These are phyloP conservation scores for Iris macrosiphon DNA, from an alignment of 106 monocot species.

Conservation along the genomic window DNA sequence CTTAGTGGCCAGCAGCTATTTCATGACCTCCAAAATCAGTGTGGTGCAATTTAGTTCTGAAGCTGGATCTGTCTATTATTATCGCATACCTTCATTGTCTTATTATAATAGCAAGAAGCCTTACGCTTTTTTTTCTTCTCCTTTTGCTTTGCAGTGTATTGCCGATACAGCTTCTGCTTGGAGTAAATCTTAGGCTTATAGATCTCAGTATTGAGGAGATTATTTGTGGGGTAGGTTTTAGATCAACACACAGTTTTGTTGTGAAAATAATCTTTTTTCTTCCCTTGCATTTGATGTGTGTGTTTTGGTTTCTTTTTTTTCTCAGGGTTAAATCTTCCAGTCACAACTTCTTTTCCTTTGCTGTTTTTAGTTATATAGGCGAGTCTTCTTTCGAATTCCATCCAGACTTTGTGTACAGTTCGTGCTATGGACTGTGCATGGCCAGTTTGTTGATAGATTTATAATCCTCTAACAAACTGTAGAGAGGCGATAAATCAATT, in stretches of 20 bases:
- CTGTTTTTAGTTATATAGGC: background rate
- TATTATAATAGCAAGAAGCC: no score
- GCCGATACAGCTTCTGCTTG: conserved; percentile 17
- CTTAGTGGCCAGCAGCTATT: conserved; percentile 37
- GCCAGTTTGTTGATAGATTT: background rate
- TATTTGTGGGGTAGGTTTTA: conserved; percentile 13
- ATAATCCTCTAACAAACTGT: background rate
- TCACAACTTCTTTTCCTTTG: background rate
- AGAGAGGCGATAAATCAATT: background rate
- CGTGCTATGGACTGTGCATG: background rate
- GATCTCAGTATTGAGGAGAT: conserved; percentile 7
- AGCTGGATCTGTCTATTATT: conserved; percentile 21
- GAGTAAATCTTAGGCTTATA: conserved; percentile 14
- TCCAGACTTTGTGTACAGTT: background rate
- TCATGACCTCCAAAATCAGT: conserved; percentile 33
- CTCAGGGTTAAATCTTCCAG: conserved; percentile 13
- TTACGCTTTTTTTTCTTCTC: conserved; percentile 10
- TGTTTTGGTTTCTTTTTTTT: background rate
- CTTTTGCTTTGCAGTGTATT: conserved; percentile 12
- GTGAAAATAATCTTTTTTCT: background rate
- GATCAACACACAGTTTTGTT: background rate
- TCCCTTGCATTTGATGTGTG: background rate
- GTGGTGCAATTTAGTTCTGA: conserved; percentile 39
- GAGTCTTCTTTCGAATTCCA: background rate
- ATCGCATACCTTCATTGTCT: conserved; percentile 7